Conservation (phyloP, 2,329 filamentous ascomycete genomes). For the Fusarium globosum region DNA sequence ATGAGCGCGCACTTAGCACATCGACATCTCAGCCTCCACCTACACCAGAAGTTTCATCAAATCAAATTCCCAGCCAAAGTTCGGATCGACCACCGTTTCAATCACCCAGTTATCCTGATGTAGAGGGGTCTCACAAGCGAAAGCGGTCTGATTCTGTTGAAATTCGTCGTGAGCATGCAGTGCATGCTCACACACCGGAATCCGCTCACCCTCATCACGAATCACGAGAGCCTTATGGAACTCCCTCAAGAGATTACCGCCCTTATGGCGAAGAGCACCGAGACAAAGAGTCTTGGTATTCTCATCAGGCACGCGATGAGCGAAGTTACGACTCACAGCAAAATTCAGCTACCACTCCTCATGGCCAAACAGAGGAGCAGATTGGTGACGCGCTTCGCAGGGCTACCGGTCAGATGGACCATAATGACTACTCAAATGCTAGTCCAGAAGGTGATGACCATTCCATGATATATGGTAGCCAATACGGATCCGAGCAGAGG, state of each 20-base stretch:
- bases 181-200: conserved; percentile 52
- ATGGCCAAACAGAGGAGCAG: conserved; percentile 63
- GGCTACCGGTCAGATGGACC: conserved; percentile 58
- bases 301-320: conserved; percentile 60
- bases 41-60: conserved; percentile 44
- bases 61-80: conserved; percentile 54
- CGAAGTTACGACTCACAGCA: conserved; percentile 60
- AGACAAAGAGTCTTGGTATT: conserved; percentile 64
- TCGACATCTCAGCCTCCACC: conserved; percentile 41
- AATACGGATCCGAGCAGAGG: conserved; percentile 61
- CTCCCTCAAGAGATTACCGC: conserved; percentile 59
- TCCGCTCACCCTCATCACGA: conserved; percentile 49
- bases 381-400: conserved; percentile 58
- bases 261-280: conserved; percentile 58
- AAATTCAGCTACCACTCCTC: conserved; percentile 57
- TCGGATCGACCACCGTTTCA: conserved; percentile 57
- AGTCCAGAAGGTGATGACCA: conserved; percentile 66
- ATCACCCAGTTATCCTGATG: conserved; percentile 54
- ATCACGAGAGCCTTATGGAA: conserved; percentile 56
- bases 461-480: conserved; percentile 54
- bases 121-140: conserved; percentile 68
- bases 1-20: conserved; percentile 49
- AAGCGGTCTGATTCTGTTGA: conserved; percentile 77
- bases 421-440: conserved; percentile 62
- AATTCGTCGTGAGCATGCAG: conserved; percentile 51